These are phyloP conservation scores for Trichoderma brevicompactum DNA, from an alignment of 2,329 filamentous ascomycete genomes.

Conservation along the genomic window DNA sequence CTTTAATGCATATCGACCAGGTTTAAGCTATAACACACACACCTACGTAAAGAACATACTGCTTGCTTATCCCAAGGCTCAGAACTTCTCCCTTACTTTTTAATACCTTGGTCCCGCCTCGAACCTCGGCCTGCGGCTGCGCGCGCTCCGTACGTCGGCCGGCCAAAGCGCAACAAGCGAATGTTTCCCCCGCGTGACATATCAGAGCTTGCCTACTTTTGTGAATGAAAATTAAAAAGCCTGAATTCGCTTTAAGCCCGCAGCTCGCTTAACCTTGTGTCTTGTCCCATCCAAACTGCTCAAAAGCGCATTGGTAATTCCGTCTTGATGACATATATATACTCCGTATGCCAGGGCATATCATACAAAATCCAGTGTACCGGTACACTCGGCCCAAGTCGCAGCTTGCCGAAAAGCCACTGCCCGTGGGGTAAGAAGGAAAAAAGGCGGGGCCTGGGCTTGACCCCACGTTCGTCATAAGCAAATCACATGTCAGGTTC, in stretches of 20 bases:
- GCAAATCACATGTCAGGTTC: slow-evolving; percentile 17
- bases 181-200: slow-evolving; percentile 1
- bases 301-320: neutral
- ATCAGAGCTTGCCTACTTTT: too few relatives aligned
- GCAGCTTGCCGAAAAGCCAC: neutral
- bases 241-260: too few relatives aligned
- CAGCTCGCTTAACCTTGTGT: too few relatives aligned
- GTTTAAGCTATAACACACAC: too few relatives aligned
- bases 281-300: too few relatives aligned
- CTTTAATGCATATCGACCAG: too few relatives aligned
- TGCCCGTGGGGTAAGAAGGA: slow-evolving; percentile 12
- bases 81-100: too few relatives aligned
- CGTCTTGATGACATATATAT: neutral
- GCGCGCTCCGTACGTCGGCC: slow-evolving; percentile 6
- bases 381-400: slow-evolving; percentile 6
- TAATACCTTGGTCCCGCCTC: slow-evolving; percentile 17
- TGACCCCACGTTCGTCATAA: slow-evolving; percentile 12
- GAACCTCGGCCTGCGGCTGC: slow-evolving; percentile 23
- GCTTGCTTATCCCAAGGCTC: neutral
- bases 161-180: slow-evolving; percentile 1
- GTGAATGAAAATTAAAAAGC: neutral
- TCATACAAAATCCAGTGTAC: neutral
- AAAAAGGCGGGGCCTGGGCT: neutral
- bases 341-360: neutral
- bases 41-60: too few relatives aligned